phyloP scores from a whole-genome alignment of 257 asterid genomes.

The Fraxinus excelsior region DNA sequence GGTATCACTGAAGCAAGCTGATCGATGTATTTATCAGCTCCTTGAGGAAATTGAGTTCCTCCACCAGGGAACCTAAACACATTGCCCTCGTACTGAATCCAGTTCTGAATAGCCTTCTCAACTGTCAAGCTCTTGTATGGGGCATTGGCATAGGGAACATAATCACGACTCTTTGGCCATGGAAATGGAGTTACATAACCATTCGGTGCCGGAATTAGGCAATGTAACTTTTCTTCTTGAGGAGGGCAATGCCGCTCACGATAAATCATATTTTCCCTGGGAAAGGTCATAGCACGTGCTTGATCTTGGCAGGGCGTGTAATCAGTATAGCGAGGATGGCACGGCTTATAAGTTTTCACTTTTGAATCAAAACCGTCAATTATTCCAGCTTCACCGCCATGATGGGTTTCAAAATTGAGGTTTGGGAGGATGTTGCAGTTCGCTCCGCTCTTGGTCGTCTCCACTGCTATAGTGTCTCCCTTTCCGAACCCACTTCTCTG shows the following conservation, averaged over 20 bases:
- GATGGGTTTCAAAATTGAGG: constrained; percentile 62
- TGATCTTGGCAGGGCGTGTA: constrained; percentile 68
- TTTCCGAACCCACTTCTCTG: constrained; percentile 60
- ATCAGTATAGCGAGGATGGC: constrained; percentile 45
- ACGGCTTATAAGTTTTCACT: constrained; percentile 39
- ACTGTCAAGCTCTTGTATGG: constrained; percentile 66
- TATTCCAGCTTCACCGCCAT: constrained; percentile 43
- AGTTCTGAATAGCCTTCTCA: constrained; percentile 67
- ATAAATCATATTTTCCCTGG: constrained; percentile 51
- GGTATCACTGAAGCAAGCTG: constrained; percentile 68
- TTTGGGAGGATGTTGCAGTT: constrained; percentile 51
- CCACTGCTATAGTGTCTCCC: constrained; percentile 49
- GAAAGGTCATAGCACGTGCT: constrained; percentile 49
- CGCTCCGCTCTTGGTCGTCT: constrained; percentile 41
- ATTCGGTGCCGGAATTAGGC: constrained; percentile 64
- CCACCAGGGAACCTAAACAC: constrained; percentile 72
- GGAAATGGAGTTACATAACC: constrained; percentile 62
- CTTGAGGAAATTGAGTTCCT: constrained; percentile 68
- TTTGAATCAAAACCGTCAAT: constrained; percentile 39
- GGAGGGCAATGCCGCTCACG: constrained; percentile 64
- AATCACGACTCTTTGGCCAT: constrained; percentile 73
- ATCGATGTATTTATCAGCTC: constrained; percentile 64
- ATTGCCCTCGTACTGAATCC: constrained; percentile 66
- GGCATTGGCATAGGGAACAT: constrained; percentile 64
- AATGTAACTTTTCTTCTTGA: constrained; percentile 40